Base-by-base conservation (phyloP, 2,329 filamentous ascomycete species). In the Sclerotinia subarctica region DNA sequence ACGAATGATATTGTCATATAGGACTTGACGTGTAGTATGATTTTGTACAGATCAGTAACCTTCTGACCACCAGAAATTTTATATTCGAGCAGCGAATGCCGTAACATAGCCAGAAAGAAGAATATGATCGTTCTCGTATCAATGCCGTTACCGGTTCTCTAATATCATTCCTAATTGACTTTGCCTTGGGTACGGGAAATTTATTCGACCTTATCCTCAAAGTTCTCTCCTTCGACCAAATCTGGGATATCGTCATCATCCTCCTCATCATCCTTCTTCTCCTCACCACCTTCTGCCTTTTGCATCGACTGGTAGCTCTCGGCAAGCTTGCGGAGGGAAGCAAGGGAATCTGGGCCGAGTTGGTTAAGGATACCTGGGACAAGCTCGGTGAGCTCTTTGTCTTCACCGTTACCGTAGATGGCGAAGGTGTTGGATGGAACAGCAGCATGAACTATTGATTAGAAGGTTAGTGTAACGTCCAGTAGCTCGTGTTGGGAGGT, bases 221-320 rank as follows among this genome's bases (percentile, higher is more conserved):
- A 99, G 88, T 92, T 97, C 87, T 97, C 93, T 78, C 95, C 95
- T 79, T 93, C 93, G 72, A 99, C 94, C 74, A 99, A 86, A 76
- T 98, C 94, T 76, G 95, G 95, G 81, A 99, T 99, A 81, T 98
- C 95, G 76, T 96, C 93, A 71, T 95, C 92, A 68, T 90, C 85
- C 66, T 89, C 88, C 68, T 89, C 88, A 19, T 67, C 64, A 77
- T 90, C 88, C 81, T 91, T 89, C 77, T 88, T 91, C 74, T 88
- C 90, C 66, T 85, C 89, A 78, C 91, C 88, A 69, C 85, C 92
- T 81, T 92, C 91, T 79, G 89, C 90, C 90, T 97, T 97, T 85
- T 97, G 94, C 88, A 98, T 89, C 85, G 88, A 95, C 89, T 99
- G 95, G 88, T 99, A 99, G 88, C 91, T 96, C 88, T 99, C 95